Percentiles rank a stretch among this genome's conserved stretches.
Conservation (phyloP, 2,329 filamentous ascomycete species). For the Drechmeria coniospora region DNA sequence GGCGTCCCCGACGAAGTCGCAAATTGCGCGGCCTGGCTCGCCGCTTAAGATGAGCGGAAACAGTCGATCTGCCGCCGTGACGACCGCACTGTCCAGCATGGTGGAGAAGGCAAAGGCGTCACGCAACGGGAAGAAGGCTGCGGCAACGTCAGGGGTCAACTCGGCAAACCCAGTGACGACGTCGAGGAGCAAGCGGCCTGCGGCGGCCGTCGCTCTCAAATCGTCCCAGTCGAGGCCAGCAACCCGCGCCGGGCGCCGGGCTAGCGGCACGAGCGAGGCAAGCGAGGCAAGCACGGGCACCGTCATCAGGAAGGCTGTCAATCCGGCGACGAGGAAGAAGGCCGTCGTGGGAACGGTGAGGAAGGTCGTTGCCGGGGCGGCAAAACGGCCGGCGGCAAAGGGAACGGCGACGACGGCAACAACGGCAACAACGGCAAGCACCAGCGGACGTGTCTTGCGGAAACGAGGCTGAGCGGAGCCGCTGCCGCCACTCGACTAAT, state of each 20-base stretch:
- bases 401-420: slow-evolving; percentile 24
- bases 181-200: slow-evolving; percentile 19
- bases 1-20: slow-evolving; percentile 39
- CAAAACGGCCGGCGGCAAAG: slow-evolving; percentile 36
- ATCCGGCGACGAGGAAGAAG: slow-evolving; percentile 28
- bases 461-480: slow-evolving; percentile 28
- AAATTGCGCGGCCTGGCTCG: slow-evolving; percentile 42
- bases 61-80: slow-evolving; percentile 23
- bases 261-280: slow-evolving; percentile 45
- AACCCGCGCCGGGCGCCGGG: slow-evolving; percentile 34
- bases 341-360: slow-evolving; percentile 39
- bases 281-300: slow-evolving; percentile 51
- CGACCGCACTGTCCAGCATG: slow-evolving; percentile 38
- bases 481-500: slow-evolving; percentile 1
- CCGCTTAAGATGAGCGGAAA: slow-evolving; percentile 39
- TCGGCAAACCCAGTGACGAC: slow-evolving; percentile 22
- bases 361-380: slow-evolving; percentile 31
- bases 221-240: slow-evolving; percentile 20
- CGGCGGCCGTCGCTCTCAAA: slow-evolving; percentile 20
- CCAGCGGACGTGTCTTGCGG: slow-evolving; percentile 37
- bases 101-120: slow-evolving; percentile 45
- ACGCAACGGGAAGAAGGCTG: slow-evolving; percentile 32
- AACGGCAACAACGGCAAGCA: slow-evolving; percentile 24
- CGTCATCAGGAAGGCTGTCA: slow-evolving; percentile 39
- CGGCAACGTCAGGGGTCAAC: slow-evolving; percentile 27